Conservation (phyloP, 164 flowering plant species). For the Nelumbo lutea region DNA sequence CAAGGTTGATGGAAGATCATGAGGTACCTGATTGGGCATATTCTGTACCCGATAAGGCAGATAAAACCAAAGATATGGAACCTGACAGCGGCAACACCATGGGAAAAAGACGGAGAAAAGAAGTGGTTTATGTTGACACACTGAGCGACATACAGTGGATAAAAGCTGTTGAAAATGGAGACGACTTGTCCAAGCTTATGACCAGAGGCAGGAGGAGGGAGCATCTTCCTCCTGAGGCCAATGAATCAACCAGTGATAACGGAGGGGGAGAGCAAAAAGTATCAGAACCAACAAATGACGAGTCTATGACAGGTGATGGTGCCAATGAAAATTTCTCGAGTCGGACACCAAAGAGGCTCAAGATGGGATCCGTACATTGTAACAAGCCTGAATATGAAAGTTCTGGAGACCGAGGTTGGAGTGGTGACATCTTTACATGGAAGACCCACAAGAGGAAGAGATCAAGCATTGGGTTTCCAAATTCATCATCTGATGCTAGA, state of each 20-base stretch:
- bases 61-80: constrained; percentile 35
- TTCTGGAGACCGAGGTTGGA: constrained; percentile 28
- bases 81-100: constrained; percentile 26
- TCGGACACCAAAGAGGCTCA: constrained; percentile 24
- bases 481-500: constrained; percentile 27
- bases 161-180: constrained; percentile 85
- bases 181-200: constrained; percentile 37
- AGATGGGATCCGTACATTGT: constrained; percentile 1
- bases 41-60: constrained; percentile 33
- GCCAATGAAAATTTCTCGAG: constrained; percentile 30
- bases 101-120: constrained; percentile 79
- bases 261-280: constrained; percentile 22
- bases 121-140: constrained; percentile 67
- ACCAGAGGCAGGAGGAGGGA: constrained; percentile 38
- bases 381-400: constrained; percentile 23
- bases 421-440: constrained; percentile 44
- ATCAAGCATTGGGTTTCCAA: constrained; percentile 35
- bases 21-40: constrained; percentile 99
- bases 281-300: constrained; percentile 29
- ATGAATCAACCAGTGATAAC: constrained; percentile 17
- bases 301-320: constrained; percentile 39
- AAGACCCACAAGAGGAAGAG: constrained; percentile 70
- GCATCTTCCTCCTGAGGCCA: constrained; percentile 4
- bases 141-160: constrained; percentile 78
- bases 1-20: constrained; percentile 93